Evolutionary conservation across 1,284 basidiomycete species (phyloP), one percentile per base, ranked within the genome.

Genomic region (Sphaerobolus stellatus): DNA sequence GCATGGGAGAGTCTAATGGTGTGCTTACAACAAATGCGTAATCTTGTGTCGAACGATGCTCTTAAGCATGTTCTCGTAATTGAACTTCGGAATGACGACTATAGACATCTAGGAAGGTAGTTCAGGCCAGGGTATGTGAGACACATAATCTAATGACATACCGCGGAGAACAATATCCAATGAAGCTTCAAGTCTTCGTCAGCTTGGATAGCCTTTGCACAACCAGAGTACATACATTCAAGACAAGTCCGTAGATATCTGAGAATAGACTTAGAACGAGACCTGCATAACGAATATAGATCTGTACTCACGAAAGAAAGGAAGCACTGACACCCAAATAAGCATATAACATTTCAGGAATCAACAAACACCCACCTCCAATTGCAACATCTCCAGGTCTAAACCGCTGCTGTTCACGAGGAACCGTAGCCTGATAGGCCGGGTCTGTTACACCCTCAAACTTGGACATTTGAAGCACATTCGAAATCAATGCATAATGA

Each of bases 221-320:
- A 5, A 62, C 28, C 13, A 22, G 18, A n/a, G n/a, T n/a, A n/a
- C 74, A 63, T 59, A 84, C 77, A 61, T 78, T 80, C 52, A 85
- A 75, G n/a, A 87, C 75, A 4, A 88, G 72, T 13, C 87, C 86
- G 64, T 88, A 89, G 4, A 88, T 88, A 61, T 90, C 86, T 90
- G 18, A 3, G 41, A 30, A 24, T 25, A 24, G 71, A 68, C 70
- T 52, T 65, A 74, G 53, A 75, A 71, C 3, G 72, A 71, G 11
- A 70, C 62, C 24, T 68, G 71, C 67, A 49, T 13, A 38, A 45
- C 22, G 40, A 25, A 38, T 11, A 48, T 4, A 24, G 54, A 16
- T 48, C 27, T 20, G 2, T 34, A 64, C 74, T 56, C 55, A 75
- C 72, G 73, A 54, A 69, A 75, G 9, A 73, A 52, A 13, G 70